Evolutionary conservation across 352 stramenopile species (phyloP).

Genomic region (Phytophthora pinifolia): DNA sequence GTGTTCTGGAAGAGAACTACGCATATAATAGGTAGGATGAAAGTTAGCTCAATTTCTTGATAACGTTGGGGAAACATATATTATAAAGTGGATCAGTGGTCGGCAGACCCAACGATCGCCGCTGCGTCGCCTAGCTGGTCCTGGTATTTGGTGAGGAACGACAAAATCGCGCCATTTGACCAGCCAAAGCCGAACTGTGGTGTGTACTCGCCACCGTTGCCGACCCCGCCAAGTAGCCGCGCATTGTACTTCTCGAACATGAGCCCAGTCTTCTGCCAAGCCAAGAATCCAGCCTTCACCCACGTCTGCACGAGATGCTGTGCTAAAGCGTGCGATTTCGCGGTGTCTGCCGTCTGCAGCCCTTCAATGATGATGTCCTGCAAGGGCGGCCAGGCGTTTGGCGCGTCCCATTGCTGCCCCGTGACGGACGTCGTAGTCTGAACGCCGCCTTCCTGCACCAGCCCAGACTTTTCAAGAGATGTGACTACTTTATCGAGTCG

Average conservation of each 20-base stretch:
- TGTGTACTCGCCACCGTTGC: slow-evolving; percentile 84
- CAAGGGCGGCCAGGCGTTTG: slow-evolving; percentile 83
- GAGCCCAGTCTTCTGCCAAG: slow-evolving; percentile 63
- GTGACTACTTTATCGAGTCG: slow-evolving; percentile 44
- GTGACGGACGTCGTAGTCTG: slow-evolving; percentile 67
- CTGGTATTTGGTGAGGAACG: slow-evolving; percentile 76
- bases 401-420: slow-evolving; percentile 86
- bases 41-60: too few relatives aligned
- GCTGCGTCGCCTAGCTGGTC: slow-evolving; percentile 20
- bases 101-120: neutral
- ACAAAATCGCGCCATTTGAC: slow-evolving; percentile 82
- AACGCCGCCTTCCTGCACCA: slow-evolving; percentile 65
- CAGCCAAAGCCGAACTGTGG: slow-evolving; percentile 88
- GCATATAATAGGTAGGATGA: slow-evolving; percentile 11
- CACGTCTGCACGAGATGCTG: slow-evolving; percentile 56
- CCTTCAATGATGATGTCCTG: slow-evolving; percentile 84
- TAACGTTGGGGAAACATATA: too few relatives aligned
- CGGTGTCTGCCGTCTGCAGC: slow-evolving; percentile 43
- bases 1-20: too few relatives aligned
- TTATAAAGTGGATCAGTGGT: too few relatives aligned
- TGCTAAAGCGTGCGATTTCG: slow-evolving; percentile 42
- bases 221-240: slow-evolving; percentile 53
- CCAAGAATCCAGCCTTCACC: slow-evolving; percentile 59
- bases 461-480: slow-evolving; percentile 50
- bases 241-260: slow-evolving; percentile 93